A percentile compares a stretch with the other conserved stretches of the same genome.
These are phyloP conservation scores for Saccharomyces jurei DNA, from an alignment of 805 yeast species.

Conservation along the genomic window DNA sequence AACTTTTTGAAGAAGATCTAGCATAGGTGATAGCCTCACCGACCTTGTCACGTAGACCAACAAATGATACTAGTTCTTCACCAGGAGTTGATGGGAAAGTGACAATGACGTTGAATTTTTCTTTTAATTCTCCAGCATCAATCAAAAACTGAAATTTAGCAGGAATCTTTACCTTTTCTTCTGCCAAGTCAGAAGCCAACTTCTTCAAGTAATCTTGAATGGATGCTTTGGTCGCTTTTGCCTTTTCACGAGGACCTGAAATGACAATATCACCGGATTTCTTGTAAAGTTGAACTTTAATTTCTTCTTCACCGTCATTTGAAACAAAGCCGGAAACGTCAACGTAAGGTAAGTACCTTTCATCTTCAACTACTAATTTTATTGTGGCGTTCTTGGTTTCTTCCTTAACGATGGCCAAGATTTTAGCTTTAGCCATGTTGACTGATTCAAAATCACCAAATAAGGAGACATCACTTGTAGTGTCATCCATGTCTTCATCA, in stretches of 20 bases:
- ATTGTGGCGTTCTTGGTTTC: slow-evolving; percentile 54
- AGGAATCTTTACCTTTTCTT: slow-evolving; percentile 59
- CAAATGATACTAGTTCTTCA: slow-evolving; percentile 46
- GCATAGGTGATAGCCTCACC: slow-evolving; percentile 56
- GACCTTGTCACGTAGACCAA: slow-evolving; percentile 56
- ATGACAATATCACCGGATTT: slow-evolving; percentile 39
- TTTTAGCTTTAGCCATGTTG: slow-evolving; percentile 59
- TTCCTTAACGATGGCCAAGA: slow-evolving; percentile 65
- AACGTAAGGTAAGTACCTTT: slow-evolving; percentile 29
- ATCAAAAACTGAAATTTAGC: slow-evolving; percentile 61
- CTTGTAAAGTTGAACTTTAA: slow-evolving; percentile 17
- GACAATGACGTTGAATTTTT: slow-evolving; percentile 49
- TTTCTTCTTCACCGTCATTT: slow-evolving; percentile 21
- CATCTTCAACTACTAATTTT: slow-evolving; percentile 39
- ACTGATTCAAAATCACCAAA: slow-evolving; percentile 85
- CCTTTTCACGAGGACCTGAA: slow-evolving; percentile 66
- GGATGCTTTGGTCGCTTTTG: slow-evolving; percentile 44
- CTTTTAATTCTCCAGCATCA: slow-evolving; percentile 45
- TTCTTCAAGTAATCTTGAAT: slow-evolving; percentile 40
- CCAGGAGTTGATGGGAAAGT: slow-evolving; percentile 40
- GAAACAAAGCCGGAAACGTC: slow-evolving; percentile 14
- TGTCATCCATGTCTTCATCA: slow-evolving; percentile 53
- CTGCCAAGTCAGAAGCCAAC: slow-evolving; percentile 38
- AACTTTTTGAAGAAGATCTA: slow-evolving; percentile 49
- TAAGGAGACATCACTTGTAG: slow-evolving; percentile 51